phyloP scores from a whole-genome alignment of 257 asterid genomes.

The Nicotiana undulata region DNA sequence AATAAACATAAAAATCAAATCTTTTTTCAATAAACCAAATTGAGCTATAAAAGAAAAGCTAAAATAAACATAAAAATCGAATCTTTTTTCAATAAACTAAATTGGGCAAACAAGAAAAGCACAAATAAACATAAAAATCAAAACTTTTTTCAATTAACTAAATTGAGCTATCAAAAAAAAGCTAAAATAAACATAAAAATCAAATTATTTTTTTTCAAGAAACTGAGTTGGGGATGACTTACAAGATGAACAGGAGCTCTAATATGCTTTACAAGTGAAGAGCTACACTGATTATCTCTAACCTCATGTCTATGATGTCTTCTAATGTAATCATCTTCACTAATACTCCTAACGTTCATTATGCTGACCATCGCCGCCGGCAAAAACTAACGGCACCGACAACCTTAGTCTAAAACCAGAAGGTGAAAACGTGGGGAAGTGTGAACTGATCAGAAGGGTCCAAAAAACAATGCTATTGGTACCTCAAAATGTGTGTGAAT shows the following conservation, averaged over 20 bases:
- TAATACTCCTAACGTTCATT: constrained; percentile 4
- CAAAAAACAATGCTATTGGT: constrained; percentile 20
- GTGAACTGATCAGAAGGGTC: background rate
- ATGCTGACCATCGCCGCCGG: constrained; percentile 15
- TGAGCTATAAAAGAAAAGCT: no score
- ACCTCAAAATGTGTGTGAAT: constrained; percentile 8
- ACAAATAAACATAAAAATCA: no score
- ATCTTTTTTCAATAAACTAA: background rate
- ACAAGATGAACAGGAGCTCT: constrained; percentile 19
- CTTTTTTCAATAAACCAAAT: no score
- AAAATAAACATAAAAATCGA: background rate
- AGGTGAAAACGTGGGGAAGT: background rate
- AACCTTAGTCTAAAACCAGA: background rate
- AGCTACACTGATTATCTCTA: constrained; percentile 11
- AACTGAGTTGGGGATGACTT: background rate
- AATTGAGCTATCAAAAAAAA: background rate
- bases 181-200: background rate
- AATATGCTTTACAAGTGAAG: constrained; percentile 13
- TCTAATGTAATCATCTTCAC: constrained; percentile 9
- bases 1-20: background rate
- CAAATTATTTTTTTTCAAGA: background rate
- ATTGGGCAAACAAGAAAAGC: background rate
- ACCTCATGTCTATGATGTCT: constrained; percentile 12
- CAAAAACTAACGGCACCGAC: background rate
- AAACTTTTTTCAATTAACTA: no score